phyloP scores from a whole-genome alignment of 2,329 filamentous ascomycete species.

The Colletotrichum chrysophilum region DNA sequence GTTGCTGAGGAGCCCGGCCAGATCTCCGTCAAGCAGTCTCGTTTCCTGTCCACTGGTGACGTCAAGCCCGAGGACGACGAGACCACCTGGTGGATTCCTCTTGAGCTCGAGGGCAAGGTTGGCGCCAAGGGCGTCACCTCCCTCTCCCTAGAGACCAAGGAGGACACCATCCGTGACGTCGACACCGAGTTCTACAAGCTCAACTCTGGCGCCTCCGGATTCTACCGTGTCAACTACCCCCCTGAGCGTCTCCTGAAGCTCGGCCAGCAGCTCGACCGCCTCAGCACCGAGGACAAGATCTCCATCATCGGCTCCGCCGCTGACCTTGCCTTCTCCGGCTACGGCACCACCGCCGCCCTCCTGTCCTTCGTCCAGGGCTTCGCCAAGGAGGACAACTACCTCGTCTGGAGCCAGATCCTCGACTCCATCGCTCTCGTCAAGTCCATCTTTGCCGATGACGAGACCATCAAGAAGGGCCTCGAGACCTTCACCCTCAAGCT shows the following conservation, averaged over 20 bases:
- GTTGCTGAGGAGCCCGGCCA: slow-evolving; percentile 84
- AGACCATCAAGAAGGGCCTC: slow-evolving; percentile 72
- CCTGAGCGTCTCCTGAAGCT: slow-evolving; percentile 82
- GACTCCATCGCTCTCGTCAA: slow-evolving; percentile 78
- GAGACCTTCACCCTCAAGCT: slow-evolving; percentile 82
- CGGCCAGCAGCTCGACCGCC: slow-evolving; percentile 74
- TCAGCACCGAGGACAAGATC: slow-evolving; percentile 90
- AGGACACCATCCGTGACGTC: slow-evolving; percentile 76
- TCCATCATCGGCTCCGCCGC: slow-evolving; percentile 89
- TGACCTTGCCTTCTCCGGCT: slow-evolving; percentile 86
- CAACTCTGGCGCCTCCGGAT: slow-evolving; percentile 87
- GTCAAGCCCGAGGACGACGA: slow-evolving; percentile 89
- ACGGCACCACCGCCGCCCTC: slow-evolving; percentile 81
- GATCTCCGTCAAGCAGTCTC: slow-evolving; percentile 81
- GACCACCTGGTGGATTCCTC: slow-evolving; percentile 94
- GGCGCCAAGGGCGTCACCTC: slow-evolving; percentile 66
- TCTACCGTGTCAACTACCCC: slow-evolving; percentile 92
- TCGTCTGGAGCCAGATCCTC: slow-evolving; percentile 89
- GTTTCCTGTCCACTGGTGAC: slow-evolving; percentile 92
- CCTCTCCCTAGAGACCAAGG: slow-evolving; percentile 75
- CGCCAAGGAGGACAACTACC: slow-evolving; percentile 78
- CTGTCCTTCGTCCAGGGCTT: slow-evolving; percentile 88
- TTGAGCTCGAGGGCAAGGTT: slow-evolving; percentile 80
- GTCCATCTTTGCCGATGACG: slow-evolving; percentile 83
- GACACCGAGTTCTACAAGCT: slow-evolving; percentile 90